A percentile compares a stretch with the other conserved stretches of the same genome.
Conservation (phyloP, 352 stramenopile genomes). For the Phytophthora constricta region DNA sequence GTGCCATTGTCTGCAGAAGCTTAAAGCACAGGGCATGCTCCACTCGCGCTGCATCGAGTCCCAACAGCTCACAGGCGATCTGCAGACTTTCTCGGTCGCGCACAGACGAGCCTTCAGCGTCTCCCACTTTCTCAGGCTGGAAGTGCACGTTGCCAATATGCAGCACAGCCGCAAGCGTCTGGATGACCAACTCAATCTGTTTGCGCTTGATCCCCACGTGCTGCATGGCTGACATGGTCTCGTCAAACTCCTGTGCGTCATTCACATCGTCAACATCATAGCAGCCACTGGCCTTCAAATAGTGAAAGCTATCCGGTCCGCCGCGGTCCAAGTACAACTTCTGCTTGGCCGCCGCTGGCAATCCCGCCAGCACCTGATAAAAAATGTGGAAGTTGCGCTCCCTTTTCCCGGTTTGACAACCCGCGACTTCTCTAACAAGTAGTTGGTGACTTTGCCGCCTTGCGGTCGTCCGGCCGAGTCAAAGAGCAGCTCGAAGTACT, state of each 20-base stretch:
- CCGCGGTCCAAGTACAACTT: constrained; percentile 78
- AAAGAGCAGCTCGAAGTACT: constrained; percentile 96
- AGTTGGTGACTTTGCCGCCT: constrained; percentile 92
- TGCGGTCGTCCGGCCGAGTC: constrained; percentile 83
- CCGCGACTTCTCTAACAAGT: constrained; percentile 92
- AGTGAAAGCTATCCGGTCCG: constrained; percentile 82
- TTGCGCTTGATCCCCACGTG: constrained; percentile 90
- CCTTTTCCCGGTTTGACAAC: constrained; percentile 86
- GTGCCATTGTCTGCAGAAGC: constrained; percentile 87
- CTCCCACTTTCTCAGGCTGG: constrained; percentile 57
- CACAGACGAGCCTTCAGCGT: constrained; percentile 76
- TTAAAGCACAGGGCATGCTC: constrained; percentile 87
- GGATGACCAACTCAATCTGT: constrained; percentile 89
- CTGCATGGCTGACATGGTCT: constrained; percentile 88
- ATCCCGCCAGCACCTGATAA: constrained; percentile 90
- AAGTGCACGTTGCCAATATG: constrained; percentile 86
- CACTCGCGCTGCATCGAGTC: constrained; percentile 63
- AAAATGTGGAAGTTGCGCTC: constrained; percentile 97
- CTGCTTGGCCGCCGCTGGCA: constrained; percentile 60
- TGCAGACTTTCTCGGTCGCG: constrained; percentile 59
- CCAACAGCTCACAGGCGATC: constrained; percentile 71
- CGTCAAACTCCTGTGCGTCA: constrained; percentile 90
- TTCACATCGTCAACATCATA: constrained; percentile 92
- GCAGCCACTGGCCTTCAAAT: constrained; percentile 90
- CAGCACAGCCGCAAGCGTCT: constrained; percentile 80